Base-by-base conservation (phyloP, 73 alveolate genomes). In the Symbiodinium pilosum region DNA sequence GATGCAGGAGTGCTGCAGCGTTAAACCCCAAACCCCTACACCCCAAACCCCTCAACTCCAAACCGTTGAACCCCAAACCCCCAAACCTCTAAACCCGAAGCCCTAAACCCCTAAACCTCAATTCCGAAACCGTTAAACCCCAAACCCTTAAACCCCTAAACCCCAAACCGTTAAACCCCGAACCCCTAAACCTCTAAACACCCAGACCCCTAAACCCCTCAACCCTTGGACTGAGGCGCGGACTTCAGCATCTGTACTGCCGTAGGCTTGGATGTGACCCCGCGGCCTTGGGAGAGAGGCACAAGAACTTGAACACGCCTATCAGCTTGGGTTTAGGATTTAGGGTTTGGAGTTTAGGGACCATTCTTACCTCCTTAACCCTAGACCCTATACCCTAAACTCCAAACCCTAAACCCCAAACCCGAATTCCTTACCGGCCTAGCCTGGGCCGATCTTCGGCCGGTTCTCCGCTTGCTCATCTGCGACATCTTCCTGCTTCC, bases 361-460 rank as follows among this genome's bases (percentile, higher is more conserved):
- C 73, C 73, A 16, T 54, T 54, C 73, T n/a, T 26, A 54, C n/a
- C 71, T 54, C n/a, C 7, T 54, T n/a, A 7, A 18, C 32, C 73
- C 20, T 54, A 26, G 73, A 54, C 73, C 26, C 20, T n/a, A 30
- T 16, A 30, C 73, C 20, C 73, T n/a, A 47, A 7, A 11, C 26
- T n/a, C 73, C 2, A 30, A 14, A 28, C 38, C 24, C 24, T 9
- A 24, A 3, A 64, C 77, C 32, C 77, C 2, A 18, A 24, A 32
- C 26, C 73, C 39, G 81, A 26, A 64, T 26, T 54, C 26, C 32
- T 54, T 7, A 7, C 32, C 34, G 20, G 32, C 73, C 20, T n/a
- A 38, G 81, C 81, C 81, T 64, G 81, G 81, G 39, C 81, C 81
- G 81, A 38, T 64, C 81, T 64, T 64, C 81, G 81, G 81, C 81